Conservation (phyloP, 2,329 filamentous ascomycete species). For the Talaromyces sp. region DNA sequence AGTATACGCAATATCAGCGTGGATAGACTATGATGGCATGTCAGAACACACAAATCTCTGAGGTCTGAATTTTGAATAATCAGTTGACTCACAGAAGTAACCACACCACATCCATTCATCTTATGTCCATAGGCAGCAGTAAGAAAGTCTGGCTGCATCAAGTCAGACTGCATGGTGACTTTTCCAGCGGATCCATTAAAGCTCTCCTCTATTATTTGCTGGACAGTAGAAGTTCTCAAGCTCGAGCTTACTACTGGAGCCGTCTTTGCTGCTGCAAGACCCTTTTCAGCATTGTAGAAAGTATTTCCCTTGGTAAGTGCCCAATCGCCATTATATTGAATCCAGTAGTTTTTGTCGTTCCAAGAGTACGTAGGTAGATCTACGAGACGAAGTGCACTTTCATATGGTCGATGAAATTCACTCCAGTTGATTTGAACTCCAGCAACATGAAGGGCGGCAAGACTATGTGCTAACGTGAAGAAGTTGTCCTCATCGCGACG, state of each 20-base stretch:
- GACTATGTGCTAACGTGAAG: conserved; percentile 58
- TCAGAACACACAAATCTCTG: too few relatives aligned
- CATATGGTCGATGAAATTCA: conserved; percentile 64
- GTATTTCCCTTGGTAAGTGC: conserved; percentile 64
- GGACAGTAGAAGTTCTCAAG: conserved; percentile 19
- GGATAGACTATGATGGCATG: conserved; percentile 16
- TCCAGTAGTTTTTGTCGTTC: conserved; percentile 70
- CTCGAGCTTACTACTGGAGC: conserved; percentile 25
- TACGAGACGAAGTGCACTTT: conserved; percentile 56
- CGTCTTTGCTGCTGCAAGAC: not conserved
- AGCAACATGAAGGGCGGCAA: conserved; percentile 58
- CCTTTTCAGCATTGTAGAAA: not conserved
- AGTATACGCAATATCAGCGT: conserved; percentile 26
- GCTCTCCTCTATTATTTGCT: conserved; percentile 11
- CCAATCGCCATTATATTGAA: conserved; percentile 69
- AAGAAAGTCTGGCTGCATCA: conserved; percentile 15
- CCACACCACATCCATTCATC: conserved; percentile 19
- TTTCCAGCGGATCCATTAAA: not conserved
- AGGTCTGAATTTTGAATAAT: too few relatives aligned
- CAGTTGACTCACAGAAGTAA: conserved; percentile 7
- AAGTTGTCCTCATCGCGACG: conserved; percentile 62
- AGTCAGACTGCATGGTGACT: conserved; percentile 19
- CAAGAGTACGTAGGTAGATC: conserved; percentile 66
- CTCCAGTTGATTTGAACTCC: conserved; percentile 67
- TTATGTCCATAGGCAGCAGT: conserved; percentile 20